Conservation (phyloP, 2,329 filamentous ascomycete species). For the Colletotrichum spaethianum region DNA sequence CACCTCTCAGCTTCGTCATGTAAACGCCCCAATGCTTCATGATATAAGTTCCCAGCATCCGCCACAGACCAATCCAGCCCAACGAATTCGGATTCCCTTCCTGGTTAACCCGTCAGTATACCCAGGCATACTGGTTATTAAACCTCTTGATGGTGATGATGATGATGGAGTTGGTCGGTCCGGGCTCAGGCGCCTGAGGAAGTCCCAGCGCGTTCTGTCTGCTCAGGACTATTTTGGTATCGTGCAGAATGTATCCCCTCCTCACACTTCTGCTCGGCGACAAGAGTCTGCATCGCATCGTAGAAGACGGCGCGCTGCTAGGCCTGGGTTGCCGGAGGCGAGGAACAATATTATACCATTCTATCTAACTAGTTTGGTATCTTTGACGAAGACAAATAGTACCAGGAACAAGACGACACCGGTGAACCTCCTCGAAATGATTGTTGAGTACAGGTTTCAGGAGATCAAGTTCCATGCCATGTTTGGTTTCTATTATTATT, state of each 20-base stretch:
- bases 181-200: not conserved
- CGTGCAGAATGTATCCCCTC: constrained; percentile 36
- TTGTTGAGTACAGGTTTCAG: too few species aligned
- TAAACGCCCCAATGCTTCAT: constrained; percentile 23
- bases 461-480: too few species aligned
- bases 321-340: not conserved
- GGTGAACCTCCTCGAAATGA: not conserved
- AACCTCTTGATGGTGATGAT: constrained; percentile 1
- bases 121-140: not conserved
- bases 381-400: not conserved
- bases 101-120: not conserved
- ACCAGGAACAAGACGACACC: not conserved
- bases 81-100: not conserved
- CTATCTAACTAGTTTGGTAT: not conserved
- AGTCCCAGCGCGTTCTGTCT: constrained; percentile 1
- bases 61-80: constrained; percentile 20
- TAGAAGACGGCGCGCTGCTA: constrained; percentile 5
- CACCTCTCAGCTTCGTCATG: not conserved
- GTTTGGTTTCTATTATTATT: too few species aligned
- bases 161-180: constrained; percentile 3
- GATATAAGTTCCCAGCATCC: constrained; percentile 28
- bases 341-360: not conserved
- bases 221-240: constrained; percentile 14
- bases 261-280: constrained; percentile 5
- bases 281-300: constrained; percentile 2